Evolutionary conservation across 441 rosid species (phyloP).

Genomic region (Jatropha multifida): DNA sequence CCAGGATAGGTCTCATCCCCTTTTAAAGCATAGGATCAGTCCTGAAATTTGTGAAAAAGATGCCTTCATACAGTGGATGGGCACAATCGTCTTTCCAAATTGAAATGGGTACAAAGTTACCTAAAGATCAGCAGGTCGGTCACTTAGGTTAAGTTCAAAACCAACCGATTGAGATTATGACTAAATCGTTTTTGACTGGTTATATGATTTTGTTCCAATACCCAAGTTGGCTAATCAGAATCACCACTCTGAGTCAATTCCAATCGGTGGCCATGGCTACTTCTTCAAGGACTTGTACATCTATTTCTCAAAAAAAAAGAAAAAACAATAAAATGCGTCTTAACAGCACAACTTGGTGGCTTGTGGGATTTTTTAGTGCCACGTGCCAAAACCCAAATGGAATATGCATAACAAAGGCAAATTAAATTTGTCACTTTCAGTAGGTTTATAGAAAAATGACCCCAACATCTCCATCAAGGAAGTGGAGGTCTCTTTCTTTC

Average conservation of each 20-base stretch:
- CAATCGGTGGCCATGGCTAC: no score
- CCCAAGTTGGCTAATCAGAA: no score
- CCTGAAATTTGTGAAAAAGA: background rate
- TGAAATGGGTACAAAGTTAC: background rate
- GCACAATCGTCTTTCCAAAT: conserved; percentile 3
- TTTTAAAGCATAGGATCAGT: background rate
- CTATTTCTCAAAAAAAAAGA: no score
- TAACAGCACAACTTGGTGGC: background rate
- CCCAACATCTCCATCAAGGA: background rate
- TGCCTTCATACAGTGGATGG: background rate
- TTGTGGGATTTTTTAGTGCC: conserved; percentile 6
- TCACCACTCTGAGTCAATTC: no score
- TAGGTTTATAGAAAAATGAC: background rate
- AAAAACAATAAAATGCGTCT: no score
- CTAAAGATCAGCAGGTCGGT: no score
- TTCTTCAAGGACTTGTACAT: no score
- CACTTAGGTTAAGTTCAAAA: no score
- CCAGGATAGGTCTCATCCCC: background rate
- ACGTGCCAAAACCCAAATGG: conserved; percentile 6
- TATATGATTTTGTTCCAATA: no score
- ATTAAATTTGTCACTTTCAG: background rate
- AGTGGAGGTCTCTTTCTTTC: conserved; percentile 27
- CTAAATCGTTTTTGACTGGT: no score
- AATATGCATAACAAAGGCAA: background rate
- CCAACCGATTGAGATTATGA: no score